These are phyloP conservation scores for Pestalotiopsis sp. DNA, from an alignment of 2,329 filamentous ascomycete species.

Conservation along the genomic window DNA sequence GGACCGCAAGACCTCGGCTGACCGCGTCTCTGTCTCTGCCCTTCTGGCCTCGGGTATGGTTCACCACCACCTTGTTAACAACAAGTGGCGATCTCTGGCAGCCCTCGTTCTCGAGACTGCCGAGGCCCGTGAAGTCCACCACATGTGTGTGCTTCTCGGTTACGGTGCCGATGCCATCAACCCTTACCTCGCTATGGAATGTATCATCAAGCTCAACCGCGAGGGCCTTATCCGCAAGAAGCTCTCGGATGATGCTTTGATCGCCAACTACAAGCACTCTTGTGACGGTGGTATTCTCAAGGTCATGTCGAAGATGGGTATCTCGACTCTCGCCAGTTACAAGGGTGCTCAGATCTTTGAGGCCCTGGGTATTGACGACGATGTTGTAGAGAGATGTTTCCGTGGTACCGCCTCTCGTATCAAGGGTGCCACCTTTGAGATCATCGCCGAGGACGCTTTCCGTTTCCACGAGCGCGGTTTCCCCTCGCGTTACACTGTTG, in stretches of 20 bases:
- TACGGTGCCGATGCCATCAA: conserved; percentile 95
- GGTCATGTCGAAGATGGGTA: conserved; percentile 99
- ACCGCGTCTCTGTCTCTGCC: conserved; percentile 83
- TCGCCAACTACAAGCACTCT: conserved; percentile 96
- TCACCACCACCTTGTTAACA: conserved; percentile 91
- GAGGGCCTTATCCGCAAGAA: conserved; percentile 93
- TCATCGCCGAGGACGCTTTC: conserved; percentile 92
- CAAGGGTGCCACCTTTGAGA: conserved; percentile 89
- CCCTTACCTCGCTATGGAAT: conserved; percentile 94
- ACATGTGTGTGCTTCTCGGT: conserved; percentile 97
- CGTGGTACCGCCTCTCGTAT: conserved; percentile 92
- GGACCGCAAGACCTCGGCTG: conserved; percentile 80
- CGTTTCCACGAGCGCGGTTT: conserved; percentile 94
- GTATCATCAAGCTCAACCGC: conserved; percentile 93
- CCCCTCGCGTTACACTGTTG: conserved; percentile 75
- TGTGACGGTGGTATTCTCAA: conserved; percentile 96
- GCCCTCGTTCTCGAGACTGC: conserved; percentile 89
- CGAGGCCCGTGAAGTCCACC: conserved; percentile 94
- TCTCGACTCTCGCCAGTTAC: conserved; percentile 93
- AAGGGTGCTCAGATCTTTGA: conserved; percentile 99
- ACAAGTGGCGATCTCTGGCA: conserved; percentile 90
- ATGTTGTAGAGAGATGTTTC: conserved; percentile 92
- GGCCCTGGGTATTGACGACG: conserved; percentile 88
- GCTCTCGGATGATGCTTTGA: conserved; percentile 76
- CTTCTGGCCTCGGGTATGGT: conserved; percentile 90